These are phyloP conservation scores for Evernia prunastri DNA, from an alignment of 495 filamentous ascomycete species.

Conservation along the genomic window DNA sequence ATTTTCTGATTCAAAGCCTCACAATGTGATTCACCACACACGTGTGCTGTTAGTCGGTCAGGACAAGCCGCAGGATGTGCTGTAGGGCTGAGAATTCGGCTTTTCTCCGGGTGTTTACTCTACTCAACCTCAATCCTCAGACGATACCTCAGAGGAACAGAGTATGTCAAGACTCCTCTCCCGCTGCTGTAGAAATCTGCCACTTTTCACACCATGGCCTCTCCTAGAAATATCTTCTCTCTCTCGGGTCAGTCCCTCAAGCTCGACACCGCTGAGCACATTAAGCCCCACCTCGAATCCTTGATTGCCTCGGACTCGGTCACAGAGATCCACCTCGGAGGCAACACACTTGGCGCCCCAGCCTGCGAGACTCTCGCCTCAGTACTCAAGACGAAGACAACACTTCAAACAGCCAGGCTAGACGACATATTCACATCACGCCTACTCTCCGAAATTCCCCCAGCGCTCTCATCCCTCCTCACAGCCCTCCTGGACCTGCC, in stretches of 20 bases:
- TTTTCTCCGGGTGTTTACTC: background rate
- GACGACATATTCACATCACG: constrained; percentile 97
- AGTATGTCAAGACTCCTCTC: background rate
- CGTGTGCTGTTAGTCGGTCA: too few relatives aligned
- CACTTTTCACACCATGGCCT: constrained; percentile 46
- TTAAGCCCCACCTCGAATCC: constrained; percentile 73
- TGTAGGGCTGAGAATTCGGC: background rate
- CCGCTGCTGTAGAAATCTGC: background rate
- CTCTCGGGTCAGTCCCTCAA: constrained; percentile 87
- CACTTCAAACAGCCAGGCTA: constrained; percentile 75
- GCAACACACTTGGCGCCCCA: constrained; percentile 86
- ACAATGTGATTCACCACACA: too few relatives aligned
- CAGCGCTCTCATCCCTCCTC: constrained; percentile 76
- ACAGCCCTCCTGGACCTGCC: constrained; percentile 76
- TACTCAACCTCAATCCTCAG: too few relatives aligned
- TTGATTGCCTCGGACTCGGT: constrained; percentile 65
- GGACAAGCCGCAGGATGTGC: too few relatives aligned
- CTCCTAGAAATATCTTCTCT: constrained; percentile 76
- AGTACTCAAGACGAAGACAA: constrained; percentile 71
- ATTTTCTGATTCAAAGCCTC: background rate
- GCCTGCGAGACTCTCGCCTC: constrained; percentile 78
- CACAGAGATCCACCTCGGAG: constrained; percentile 74
- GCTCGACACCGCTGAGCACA: constrained; percentile 77
- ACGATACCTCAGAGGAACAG: background rate
- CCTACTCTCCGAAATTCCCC: constrained; percentile 87